Evolutionary conservation across 2,329 filamentous ascomycete genomes (phyloP), one percentile per base, ranked within the genome.

Genomic region (Fusarium haematococcum): DNA sequence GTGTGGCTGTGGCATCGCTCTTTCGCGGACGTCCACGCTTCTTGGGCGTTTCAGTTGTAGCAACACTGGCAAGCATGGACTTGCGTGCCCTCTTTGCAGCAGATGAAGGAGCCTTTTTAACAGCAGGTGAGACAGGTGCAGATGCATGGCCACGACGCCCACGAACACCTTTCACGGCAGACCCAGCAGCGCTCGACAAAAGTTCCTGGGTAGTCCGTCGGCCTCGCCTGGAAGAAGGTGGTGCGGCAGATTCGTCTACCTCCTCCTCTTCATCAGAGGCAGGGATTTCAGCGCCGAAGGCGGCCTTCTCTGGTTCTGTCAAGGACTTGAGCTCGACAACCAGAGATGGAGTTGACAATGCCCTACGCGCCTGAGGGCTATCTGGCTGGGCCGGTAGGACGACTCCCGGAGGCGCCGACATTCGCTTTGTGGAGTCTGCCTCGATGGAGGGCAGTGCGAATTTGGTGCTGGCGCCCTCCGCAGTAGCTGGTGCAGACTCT

Each of bases 1-100:
- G 75, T 8, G 77, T 78, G 9, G 70, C 58, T 10, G 64, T 30
- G 37, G 20, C 67, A 48, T 78, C 74, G 48, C 70, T 78, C 60
- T 78, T 78, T 23, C 70, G 72, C 6, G 77, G 77, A n/a, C 75
- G 75, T 37, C 76, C 76, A 23, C 75, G 74, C 57, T 75, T 79
- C 39, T 33, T 75, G 8, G 77, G 77, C 1, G 77, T 78, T 43
- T 71, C 61, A 11, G 72, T 45, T 1, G 69, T 45, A 11, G 56
- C 14, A 23, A 66, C 37, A 14, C 61, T 64, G 18, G 77, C 77
- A 9, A 74, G 77, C 75, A 78, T 78, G 16, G 77, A 79, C 57
- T 78, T 78, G 18, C 77, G 74, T 3, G 32, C 33, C 6, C 50
- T 72, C 23, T 69, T 74, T 10, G 58, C 52, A 5, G 72, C 65